phyloP scores from a whole-genome alignment of 1,139 yeast genomes.

The Taiozyma onychis region DNA sequence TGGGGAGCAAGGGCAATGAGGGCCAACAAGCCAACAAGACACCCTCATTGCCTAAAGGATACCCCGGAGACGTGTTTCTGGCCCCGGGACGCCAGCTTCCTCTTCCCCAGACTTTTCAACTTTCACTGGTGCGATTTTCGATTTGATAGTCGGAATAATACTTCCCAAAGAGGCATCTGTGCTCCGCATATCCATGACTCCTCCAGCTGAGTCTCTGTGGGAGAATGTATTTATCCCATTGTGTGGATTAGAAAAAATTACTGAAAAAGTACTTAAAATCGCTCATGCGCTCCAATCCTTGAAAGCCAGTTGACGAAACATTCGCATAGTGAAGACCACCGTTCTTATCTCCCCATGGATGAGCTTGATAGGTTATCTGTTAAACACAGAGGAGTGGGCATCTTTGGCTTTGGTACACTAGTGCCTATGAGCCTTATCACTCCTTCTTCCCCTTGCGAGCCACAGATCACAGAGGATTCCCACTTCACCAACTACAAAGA shows the following conservation, averaged over 20 bases:
- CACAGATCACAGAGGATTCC: background rate
- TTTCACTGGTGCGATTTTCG: background rate
- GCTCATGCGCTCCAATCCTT: background rate
- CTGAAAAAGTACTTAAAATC: background rate
- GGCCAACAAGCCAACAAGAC: too few relatives aligned
- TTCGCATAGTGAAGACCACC: background rate
- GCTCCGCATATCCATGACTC: background rate
- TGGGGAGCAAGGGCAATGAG: too few relatives aligned
- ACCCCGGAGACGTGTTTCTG: too few relatives aligned
- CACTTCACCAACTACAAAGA: background rate
- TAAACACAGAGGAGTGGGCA: conserved; percentile 11
- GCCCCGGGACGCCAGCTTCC: background rate
- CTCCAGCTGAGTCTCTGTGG: background rate
- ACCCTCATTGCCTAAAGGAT: too few relatives aligned
- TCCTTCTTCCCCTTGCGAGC: background rate
- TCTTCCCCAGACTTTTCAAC: background rate
- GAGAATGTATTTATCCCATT: background rate
- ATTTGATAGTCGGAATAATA: background rate
- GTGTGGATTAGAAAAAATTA: background rate
- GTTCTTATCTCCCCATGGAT: background rate
- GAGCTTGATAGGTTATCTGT: background rate
- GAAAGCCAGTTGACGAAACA: background rate
- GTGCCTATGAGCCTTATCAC: conserved; percentile 13
- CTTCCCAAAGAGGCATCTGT: background rate
- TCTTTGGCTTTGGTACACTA: conserved; percentile 20